Percentiles rank a stretch among this genome's conserved stretches.
phyloP scores from a whole-genome alignment of 495 filamentous ascomycete genomes.

The Penicillium roqueforti region DNA sequence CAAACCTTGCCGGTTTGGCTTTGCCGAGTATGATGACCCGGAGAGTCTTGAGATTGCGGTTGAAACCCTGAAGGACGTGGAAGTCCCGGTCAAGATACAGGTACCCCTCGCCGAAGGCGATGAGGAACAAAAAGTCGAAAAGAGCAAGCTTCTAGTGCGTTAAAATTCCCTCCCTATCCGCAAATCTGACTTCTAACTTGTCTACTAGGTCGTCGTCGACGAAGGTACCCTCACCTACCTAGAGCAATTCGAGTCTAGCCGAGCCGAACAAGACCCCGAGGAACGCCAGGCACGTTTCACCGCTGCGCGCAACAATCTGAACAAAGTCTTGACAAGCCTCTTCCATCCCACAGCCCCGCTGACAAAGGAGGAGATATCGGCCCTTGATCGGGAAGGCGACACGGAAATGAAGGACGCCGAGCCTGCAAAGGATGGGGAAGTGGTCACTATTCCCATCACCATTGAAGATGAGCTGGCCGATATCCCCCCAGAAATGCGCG shows the following conservation, averaged over 20 bases:
- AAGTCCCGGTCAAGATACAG: conserved; percentile 79
- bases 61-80: conserved; percentile 78
- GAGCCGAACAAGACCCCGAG: conserved; percentile 61
- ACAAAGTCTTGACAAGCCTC: conserved; percentile 63
- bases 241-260: conserved; percentile 67
- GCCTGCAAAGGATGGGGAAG: conserved; percentile 58
- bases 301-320: conserved; percentile 60
- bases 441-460: conserved; percentile 86
- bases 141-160: conserved; percentile 59
- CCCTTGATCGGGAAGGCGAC: conserved; percentile 62
- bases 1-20: conserved; percentile 86
- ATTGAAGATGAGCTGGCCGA: conserved; percentile 93
- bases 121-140: conserved; percentile 60
- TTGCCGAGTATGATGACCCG: conserved; percentile 93
- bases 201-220: conserved; percentile 66
- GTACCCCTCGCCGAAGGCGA: conserved; percentile 42
- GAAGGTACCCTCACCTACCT: conserved; percentile 74
- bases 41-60: conserved; percentile 83
- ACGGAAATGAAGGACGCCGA: conserved; percentile 64
- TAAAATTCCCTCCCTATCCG: not conserved
- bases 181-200: conserved; percentile 12
- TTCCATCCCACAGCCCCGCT: conserved; percentile 59
- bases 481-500: conserved; percentile 95
- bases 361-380: conserved; percentile 46
- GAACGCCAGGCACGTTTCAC: conserved; percentile 64